Base-by-base conservation (phyloP, 2,329 filamentous ascomycete species). In the Alternaria burnsii region DNA sequence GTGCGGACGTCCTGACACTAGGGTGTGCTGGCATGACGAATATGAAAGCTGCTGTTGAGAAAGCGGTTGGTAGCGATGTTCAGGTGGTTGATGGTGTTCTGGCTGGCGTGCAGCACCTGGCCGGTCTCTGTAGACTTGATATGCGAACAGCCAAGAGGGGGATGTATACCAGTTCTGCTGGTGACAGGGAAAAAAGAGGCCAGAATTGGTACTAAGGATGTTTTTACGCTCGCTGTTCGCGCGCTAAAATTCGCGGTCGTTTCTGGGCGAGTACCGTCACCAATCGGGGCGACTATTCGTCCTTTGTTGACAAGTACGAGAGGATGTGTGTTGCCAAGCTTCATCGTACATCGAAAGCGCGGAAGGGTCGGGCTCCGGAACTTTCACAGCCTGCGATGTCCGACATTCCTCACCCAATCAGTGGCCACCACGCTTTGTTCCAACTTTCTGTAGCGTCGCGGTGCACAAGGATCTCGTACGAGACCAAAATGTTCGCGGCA, bases 71-170 rank as follows among this genome's bases (percentile, higher is more conserved):
- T 0, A 74, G 78, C 30, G 76, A 79, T 46, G 79, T 82, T 32
- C 82, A 83, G 69, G 82, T 86, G 8, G 76, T 86, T 26, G 84
- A 86, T 73, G 83, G 83, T 0, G 84, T 86, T 1, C 78, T 81
- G 26, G 79, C 81, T 9, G 82, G 82, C 0, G 78, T 84, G 18
- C 82, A 84, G 34, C 77, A 83, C 59, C 66, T 84, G 18, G 75
- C 78, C 5, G 82, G 79, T 1, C 63, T 84, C 26, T 81, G 82
- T n/a, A 76, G 80, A 53, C 78, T 83, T 75, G 78, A 81, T 24
- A 70, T 81, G 66, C 71, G 75, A 65, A 84, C 82, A 36, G 80
- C 82, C 12, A 84, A 83, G 69, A 72, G 70, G 8, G 82, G 81
- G 59, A 36, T 80, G 34, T 84, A 80, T 68, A 76, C 76, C 28